Percentiles rank a stretch among this genome's conserved stretches.
phyloP scores from a whole-genome alignment of 306 rosid genomes.

The Mimosa bimucronata region DNA sequence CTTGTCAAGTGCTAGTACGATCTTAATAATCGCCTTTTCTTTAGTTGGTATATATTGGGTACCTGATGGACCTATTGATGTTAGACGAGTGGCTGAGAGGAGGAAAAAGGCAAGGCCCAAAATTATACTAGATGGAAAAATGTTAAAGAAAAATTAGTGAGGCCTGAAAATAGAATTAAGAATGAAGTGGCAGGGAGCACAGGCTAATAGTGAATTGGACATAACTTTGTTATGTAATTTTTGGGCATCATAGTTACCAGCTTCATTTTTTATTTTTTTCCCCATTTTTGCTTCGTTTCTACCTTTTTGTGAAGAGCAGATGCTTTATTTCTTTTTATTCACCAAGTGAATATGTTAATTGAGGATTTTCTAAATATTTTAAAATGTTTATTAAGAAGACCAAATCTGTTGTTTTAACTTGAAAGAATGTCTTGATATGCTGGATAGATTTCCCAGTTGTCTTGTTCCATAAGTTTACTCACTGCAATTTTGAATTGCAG shows the following conservation, averaged over 20 bases:
- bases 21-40: background rate
- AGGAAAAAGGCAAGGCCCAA: background rate
- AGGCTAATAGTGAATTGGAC: background rate
- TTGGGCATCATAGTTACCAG: background rate
- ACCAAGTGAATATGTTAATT: background rate
- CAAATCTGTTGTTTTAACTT: background rate
- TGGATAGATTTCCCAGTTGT: constrained; percentile 10
- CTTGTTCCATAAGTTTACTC: constrained; percentile 22
- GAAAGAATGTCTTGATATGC: background rate
- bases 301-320: background rate
- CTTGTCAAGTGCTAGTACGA: background rate
- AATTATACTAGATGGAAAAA: background rate
- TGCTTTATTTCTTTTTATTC: background rate
- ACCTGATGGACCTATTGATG: background rate
- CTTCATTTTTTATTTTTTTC: background rate
- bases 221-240: background rate
- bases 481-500: constrained; percentile 58
- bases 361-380: background rate
- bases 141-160: background rate
- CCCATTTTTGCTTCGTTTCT: background rate
- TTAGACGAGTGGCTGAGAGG: background rate
- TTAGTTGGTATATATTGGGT: background rate
- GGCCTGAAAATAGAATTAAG: background rate
- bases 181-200: background rate
- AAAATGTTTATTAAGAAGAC: background rate